Evolutionary conservation across 768 basidiomycete genomes (phyloP).

Genomic region (Pleurotus sapidus): DNA sequence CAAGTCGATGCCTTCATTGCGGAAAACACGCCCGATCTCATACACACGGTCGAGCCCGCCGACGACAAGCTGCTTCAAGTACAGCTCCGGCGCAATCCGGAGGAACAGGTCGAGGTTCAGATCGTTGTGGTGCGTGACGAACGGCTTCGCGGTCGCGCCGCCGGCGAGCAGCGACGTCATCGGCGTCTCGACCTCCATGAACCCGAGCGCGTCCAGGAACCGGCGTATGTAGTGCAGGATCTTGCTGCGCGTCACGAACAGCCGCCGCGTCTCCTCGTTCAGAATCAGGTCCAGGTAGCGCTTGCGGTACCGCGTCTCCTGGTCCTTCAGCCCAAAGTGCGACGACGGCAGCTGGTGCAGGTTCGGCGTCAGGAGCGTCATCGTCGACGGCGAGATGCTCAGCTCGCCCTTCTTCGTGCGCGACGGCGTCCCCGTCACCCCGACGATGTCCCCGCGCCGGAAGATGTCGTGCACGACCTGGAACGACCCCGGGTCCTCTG

Average conservation of each 20-base stretch:
- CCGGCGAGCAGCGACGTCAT: conserved; percentile 97
- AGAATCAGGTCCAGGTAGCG: conserved; percentile 99
- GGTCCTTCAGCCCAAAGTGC: too few relatives aligned
- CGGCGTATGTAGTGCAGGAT: conserved; percentile 93
- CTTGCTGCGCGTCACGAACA: conserved; percentile 86
- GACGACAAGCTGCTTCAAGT: conserved; percentile 95
- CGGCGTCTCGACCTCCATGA: conserved; percentile 98
- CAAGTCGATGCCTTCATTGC: conserved; percentile 97
- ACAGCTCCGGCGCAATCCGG: conserved; percentile 96
- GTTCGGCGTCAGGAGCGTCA: too few relatives aligned
- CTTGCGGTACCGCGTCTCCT: too few relatives aligned
- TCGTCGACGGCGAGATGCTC: too few relatives aligned
- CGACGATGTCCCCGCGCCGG: too few relatives aligned
- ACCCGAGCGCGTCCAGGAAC: conserved; percentile 87
- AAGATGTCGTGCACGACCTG: too few relatives aligned
- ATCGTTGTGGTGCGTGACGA: conserved; percentile 98
- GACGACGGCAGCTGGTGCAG: too few relatives aligned
- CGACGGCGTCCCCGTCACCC: too few relatives aligned
- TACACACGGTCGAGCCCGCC: conserved; percentile 97
- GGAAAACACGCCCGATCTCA: conserved; percentile 97
- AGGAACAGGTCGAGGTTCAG: conserved; percentile 95
- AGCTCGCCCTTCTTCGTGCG: too few relatives aligned
- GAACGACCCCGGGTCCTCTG: too few relatives aligned
- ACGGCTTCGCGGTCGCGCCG: conserved; percentile 98
- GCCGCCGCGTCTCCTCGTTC: conserved; percentile 82